Evolutionary conservation across 345 rosid species (phyloP).

Genomic region (Dipteronia sinensis): DNA sequence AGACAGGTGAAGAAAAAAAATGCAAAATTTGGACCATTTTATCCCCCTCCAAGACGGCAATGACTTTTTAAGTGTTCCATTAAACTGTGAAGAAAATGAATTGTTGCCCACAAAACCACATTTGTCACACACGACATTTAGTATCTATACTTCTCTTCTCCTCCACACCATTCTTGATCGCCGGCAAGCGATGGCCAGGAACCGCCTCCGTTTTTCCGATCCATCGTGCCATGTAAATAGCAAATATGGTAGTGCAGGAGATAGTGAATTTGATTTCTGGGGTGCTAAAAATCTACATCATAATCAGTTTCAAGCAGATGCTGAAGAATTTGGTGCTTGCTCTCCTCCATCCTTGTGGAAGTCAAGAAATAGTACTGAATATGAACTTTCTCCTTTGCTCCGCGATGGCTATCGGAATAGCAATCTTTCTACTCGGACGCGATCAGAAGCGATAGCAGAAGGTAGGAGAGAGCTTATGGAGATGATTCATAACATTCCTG

Average conservation of each 20-base stretch:
- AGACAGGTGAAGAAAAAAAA: constrained; percentile 27
- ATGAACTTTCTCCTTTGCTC: constrained; percentile 44
- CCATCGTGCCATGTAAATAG: background rate
- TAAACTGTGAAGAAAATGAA: background rate
- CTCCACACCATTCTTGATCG: constrained; percentile 16
- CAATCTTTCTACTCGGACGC: constrained; percentile 21
- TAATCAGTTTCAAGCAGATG: background rate
- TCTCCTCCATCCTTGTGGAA: constrained; percentile 15
- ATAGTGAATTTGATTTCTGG: constrained; percentile 49
- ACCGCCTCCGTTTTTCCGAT: constrained; percentile 11
- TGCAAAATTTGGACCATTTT: background rate
- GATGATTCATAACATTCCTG: constrained; percentile 50
- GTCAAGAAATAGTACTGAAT: background rate
- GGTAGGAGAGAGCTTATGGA: constrained; percentile 66
- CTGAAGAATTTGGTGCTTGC: background rate
- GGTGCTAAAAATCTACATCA: constrained; percentile 14
- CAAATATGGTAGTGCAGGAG: constrained; percentile 15
- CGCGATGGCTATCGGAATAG: constrained; percentile 27
- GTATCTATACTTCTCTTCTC: background rate
- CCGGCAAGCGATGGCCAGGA: constrained; percentile 3
- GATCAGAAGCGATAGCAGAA: constrained; percentile 36
- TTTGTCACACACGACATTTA: background rate
- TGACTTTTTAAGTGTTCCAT: constrained; percentile 24
- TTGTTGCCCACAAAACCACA: background rate
- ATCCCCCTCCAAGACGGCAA: constrained; percentile 42